phyloP scores from a whole-genome alignment of 2,329 filamentous ascomycete species.

The Fusarium albosuccineum region DNA sequence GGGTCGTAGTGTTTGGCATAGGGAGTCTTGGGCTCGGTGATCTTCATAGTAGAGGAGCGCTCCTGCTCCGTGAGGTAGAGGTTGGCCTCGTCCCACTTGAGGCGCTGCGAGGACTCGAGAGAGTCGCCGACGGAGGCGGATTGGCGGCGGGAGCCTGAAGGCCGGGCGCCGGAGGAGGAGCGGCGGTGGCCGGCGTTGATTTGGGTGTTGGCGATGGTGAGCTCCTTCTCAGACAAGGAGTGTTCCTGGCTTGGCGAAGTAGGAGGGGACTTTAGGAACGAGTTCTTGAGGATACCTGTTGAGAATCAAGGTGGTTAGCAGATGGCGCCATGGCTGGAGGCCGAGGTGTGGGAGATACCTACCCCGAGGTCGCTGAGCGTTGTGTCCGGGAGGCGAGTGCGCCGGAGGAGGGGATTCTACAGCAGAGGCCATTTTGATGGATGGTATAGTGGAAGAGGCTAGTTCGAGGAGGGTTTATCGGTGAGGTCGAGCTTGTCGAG shows the following conservation, averaged over 20 bases:
- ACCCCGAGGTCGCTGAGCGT: constrained; percentile 62
- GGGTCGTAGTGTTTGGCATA: constrained; percentile 95
- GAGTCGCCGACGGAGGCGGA: constrained; percentile 64
- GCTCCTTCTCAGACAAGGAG: constrained; percentile 79
- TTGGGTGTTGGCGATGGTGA: constrained; percentile 94
- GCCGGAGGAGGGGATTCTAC: constrained; percentile 52
- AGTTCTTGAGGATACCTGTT: constrained; percentile 94
- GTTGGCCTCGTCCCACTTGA: constrained; percentile 99
- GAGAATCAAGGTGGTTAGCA: constrained; percentile 3
- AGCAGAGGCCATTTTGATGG: constrained; percentile 57
- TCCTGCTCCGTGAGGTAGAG: constrained; percentile 97
- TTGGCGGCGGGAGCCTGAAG: constrained; percentile 76
- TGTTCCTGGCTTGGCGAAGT: constrained; percentile 60
- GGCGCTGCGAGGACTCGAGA: constrained; percentile 72
- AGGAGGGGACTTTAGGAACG: constrained; percentile 73
- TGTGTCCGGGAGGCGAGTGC: constrained; percentile 58
- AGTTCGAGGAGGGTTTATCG: constrained; percentile 34
- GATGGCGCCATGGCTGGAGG: background rate
- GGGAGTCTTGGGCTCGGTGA: constrained; percentile 97
- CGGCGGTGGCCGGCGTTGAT: constrained; percentile 92
- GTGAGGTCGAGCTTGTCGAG: constrained; percentile 20
- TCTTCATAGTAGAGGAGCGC: constrained; percentile 97
- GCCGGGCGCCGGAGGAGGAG: constrained; percentile 77
- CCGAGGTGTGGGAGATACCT: constrained; percentile 22
- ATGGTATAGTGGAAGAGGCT: constrained; percentile 17